Conservation (phyloP, 148 eudicot genomes). For the Agrostemma githago region DNA sequence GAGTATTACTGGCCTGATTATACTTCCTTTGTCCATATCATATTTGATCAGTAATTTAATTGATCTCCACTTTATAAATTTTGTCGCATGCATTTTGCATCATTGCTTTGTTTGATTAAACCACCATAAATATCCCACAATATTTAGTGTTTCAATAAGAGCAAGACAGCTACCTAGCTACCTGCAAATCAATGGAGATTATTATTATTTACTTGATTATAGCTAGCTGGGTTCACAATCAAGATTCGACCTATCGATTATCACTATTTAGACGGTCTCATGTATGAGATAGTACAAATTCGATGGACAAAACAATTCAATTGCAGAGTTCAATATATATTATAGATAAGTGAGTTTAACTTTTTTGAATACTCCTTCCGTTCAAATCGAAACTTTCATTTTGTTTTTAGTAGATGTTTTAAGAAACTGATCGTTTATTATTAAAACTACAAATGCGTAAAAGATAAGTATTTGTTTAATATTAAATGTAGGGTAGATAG, state of each 20-base stretch:
- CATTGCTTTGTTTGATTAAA: not conserved
- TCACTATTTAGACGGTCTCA: not conserved
- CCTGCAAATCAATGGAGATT: not conserved
- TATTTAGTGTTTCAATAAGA: slow-evolving; percentile 1
- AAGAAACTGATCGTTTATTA: too few species aligned
- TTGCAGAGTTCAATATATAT: too few species aligned
- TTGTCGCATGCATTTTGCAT: not conserved
- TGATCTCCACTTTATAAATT: slow-evolving; percentile 1
- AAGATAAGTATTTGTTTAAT: too few species aligned
- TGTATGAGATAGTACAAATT: too few species aligned
- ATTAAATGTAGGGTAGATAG: too few species aligned
- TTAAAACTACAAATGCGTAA: too few species aligned
- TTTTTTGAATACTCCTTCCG: too few species aligned
- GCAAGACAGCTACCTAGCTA: not conserved
- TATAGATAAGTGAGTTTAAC: too few species aligned
- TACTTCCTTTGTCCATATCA: not conserved
- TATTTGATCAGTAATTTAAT: not conserved
- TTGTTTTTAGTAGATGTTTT: too few species aligned
- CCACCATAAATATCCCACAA: not conserved
- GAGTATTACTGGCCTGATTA: not conserved
- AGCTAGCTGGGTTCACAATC: slow-evolving; percentile 2
- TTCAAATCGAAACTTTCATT: too few species aligned
- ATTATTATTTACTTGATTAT: not conserved
- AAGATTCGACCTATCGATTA: not conserved
- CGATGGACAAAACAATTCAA: too few species aligned